Base-by-base conservation (phyloP, 2,329 filamentous ascomycete genomes). In the Talaromyces piceae region DNA sequence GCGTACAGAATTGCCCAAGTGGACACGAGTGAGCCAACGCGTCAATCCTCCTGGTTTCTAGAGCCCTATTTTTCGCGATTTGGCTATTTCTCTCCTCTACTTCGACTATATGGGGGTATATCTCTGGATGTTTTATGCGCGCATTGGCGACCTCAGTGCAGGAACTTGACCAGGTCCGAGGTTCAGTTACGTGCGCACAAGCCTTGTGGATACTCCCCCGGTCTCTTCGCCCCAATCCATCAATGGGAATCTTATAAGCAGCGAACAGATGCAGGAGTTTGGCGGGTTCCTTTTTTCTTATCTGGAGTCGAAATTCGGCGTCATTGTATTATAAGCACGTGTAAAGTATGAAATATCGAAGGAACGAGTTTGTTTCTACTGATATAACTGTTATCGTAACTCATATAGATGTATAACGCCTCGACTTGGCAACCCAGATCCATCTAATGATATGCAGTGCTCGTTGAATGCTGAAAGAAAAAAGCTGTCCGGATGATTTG, bases 41-140 rank as follows among this genome's bases (percentile, higher is more conserved):
- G 67, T 96, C 68, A 97, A 97, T 71, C 91, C 91, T 53, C 91
- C 91, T 44, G 91, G 91, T 74, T 97, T 91, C 73, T 96, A 83
- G 74, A n/a, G 23, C n/a, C 16, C 16, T 25, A 41, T 2, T 1
- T 16, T 43, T 16, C 5, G 39, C 18, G 23, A n/a, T n/a, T 13
- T 18, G 3, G 23, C 13, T 4, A 16, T n/a, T 43, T 5, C 11
- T 28, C 7, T 28, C 6, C 20, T 37, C 16, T 13, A 20, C 20
- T 37, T 37, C 33, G n/a, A n/a, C n/a, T n/a, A 37, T 37, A 11
- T 18, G 16, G 16, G 33, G 16, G 16, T 37, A 37, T n/a, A 33
- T 18, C 6, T 9, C 9, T 37, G n/a, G n/a, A n/a, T 5, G n/a
- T 7, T 20, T 18, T 18, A 20, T 37, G 8, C 5, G 20, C 8